Conservation (phyloP, 2,329 filamentous ascomycete genomes). For the Aspergillus sojae region DNA sequence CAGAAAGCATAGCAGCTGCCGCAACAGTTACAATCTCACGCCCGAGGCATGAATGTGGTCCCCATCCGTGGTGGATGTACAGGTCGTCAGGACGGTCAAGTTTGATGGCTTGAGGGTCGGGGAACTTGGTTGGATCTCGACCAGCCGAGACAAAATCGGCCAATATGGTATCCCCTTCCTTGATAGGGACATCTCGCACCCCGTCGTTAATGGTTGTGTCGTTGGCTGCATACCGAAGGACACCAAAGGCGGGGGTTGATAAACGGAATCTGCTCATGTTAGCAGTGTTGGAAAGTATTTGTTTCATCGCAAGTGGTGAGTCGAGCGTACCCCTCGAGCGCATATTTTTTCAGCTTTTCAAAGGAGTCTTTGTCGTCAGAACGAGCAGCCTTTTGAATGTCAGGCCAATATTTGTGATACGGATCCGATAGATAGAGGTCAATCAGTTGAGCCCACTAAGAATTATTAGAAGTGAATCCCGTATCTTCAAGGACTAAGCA, state of each 20-base stretch:
- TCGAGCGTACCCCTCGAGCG: conserved; percentile 12
- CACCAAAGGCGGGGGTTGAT: conserved; percentile 16
- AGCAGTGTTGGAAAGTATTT: not conserved
- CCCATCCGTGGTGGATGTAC: conserved; percentile 12
- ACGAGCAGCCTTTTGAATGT: conserved; percentile 8
- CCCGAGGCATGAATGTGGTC: conserved; percentile 8
- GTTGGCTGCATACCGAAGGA: conserved; percentile 9
- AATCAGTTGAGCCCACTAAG: conserved; percentile 17
- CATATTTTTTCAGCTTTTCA: conserved; percentile 17
- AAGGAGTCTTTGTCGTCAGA: conserved; percentile 8
- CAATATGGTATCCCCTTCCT: conserved; percentile 7
- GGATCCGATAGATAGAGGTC: conserved; percentile 15
- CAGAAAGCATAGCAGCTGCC: conserved; percentile 5
- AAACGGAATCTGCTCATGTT: conserved; percentile 13
- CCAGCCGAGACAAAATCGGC: conserved; percentile 8
- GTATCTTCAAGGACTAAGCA: not conserved
- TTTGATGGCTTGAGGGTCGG: conserved; percentile 3
- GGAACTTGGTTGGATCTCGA: conserved; percentile 6
- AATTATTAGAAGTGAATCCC: not conserved
- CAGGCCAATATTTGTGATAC: conserved; percentile 13
- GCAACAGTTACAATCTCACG: conserved; percentile 6
- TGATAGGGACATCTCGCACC: not conserved
- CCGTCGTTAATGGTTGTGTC: conserved; percentile 5
- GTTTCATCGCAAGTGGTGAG: not conserved
- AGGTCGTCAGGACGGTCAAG: conserved; percentile 9